Conservation (phyloP, 1,284 basidiomycete species). For the Leccinum subatratum region DNA sequence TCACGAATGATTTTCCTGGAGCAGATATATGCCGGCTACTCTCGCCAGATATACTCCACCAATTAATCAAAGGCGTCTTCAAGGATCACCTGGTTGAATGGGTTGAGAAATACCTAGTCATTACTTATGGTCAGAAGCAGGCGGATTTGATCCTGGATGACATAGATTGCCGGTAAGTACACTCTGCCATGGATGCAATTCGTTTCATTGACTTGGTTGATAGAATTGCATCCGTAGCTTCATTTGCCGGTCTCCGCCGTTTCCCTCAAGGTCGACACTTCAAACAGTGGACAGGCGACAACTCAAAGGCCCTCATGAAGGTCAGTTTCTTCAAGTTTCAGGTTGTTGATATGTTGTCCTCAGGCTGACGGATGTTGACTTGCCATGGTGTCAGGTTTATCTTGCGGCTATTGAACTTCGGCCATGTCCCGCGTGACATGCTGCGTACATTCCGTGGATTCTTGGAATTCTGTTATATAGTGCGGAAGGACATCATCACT, state of each 20-base stretch:
- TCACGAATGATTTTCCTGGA: slow-evolving; percentile 11
- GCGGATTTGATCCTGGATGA: background rate
- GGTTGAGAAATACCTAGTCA: slow-evolving; percentile 9
- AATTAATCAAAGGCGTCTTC: slow-evolving; percentile 7
- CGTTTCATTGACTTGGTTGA: background rate
- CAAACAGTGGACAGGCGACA: slow-evolving; percentile 3
- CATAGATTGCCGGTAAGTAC: background rate
- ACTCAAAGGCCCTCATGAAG: background rate
- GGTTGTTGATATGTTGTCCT: too few species aligned
- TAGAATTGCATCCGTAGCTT: background rate
- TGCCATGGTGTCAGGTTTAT: background rate
- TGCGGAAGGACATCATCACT: background rate
- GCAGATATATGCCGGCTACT: slow-evolving; percentile 14
- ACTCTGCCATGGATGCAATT: too few species aligned
- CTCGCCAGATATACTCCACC: slow-evolving; percentile 12
- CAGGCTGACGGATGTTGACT: too few species aligned
- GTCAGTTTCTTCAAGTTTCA: background rate
- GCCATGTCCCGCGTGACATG: background rate
- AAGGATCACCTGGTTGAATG: slow-evolving; percentile 14
- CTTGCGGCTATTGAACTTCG: background rate
- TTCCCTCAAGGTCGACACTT: slow-evolving; percentile 1
- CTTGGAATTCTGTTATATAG: slow-evolving; percentile 1
- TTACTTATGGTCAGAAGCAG: background rate
- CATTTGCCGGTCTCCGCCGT: background rate
- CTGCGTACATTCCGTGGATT: background rate